phyloP scores from a whole-genome alignment of 2,329 filamentous ascomycete species.

The Teratosphaeria destructans region DNA sequence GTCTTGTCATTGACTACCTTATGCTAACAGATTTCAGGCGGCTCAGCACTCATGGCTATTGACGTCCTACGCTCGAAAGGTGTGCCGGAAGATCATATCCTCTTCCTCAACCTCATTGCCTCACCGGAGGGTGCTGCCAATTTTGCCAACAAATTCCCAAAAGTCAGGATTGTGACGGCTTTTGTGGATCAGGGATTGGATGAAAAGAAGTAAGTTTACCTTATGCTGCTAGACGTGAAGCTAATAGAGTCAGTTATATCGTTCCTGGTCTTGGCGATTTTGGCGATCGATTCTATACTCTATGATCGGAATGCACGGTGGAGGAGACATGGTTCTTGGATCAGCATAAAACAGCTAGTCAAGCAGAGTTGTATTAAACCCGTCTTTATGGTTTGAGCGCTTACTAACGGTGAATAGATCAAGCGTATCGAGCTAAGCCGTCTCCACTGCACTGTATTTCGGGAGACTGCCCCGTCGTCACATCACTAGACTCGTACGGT shows the following conservation, averaged over 20 bases:
- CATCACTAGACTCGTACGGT: too few species aligned
- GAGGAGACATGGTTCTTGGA: too few species aligned
- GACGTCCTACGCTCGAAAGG: constrained; percentile 83
- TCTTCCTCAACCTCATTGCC: constrained; percentile 96
- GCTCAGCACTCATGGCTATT: constrained; percentile 93
- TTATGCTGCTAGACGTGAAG: background rate
- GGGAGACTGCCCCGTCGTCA: too few species aligned
- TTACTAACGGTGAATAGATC: too few species aligned
- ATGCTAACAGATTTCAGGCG: constrained; percentile 46
- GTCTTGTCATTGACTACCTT: background rate
- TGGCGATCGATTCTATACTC: constrained; percentile 89
- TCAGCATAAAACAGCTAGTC: too few species aligned
- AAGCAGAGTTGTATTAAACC: too few species aligned
- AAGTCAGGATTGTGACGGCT: constrained; percentile 81
- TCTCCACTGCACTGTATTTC: too few species aligned
- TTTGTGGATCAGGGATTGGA: constrained; percentile 96
- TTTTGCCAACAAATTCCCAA: constrained; percentile 82
- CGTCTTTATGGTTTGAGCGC: too few species aligned
- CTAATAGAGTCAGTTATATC: constrained; percentile 62
- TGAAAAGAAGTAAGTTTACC: constrained; percentile 72
- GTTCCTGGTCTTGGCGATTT: constrained; percentile 90
- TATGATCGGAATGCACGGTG: constrained; percentile 37
- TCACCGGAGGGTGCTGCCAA: constrained; percentile 84
- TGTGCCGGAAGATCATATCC: constrained; percentile 86
- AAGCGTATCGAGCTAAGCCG: too few species aligned